These are phyloP conservation scores for Phytophthora capsici DNA, from an alignment of 352 stramenopile genomes.

Conservation along the genomic window DNA sequence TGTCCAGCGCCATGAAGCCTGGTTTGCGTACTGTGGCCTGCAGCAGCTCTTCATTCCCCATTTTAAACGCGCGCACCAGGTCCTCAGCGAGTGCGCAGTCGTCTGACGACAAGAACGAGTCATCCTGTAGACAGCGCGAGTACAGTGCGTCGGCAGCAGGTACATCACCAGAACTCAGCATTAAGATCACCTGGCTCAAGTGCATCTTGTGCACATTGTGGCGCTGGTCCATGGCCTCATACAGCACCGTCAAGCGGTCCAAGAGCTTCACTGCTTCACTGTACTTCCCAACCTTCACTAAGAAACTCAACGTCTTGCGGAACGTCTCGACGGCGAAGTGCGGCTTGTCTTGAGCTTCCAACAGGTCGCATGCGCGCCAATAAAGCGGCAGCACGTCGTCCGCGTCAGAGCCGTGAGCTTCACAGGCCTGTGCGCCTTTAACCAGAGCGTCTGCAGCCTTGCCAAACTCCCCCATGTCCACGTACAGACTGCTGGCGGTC, in stretches of 20 bases:
- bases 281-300: slow-evolving; percentile 64
- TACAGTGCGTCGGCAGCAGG: slow-evolving; percentile 79
- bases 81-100: slow-evolving; percentile 81
- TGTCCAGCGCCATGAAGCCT: slow-evolving; percentile 79
- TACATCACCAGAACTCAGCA: slow-evolving; percentile 65
- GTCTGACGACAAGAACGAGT: slow-evolving; percentile 75
- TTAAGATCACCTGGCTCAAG: slow-evolving; percentile 71
- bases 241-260: slow-evolving; percentile 59
- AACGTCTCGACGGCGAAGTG: slow-evolving; percentile 86
- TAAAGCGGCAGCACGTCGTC: slow-evolving; percentile 68
- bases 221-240: slow-evolving; percentile 68
- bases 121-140: slow-evolving; percentile 79
- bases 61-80: slow-evolving; percentile 79
- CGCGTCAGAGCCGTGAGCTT: slow-evolving; percentile 43
- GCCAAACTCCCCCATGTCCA: slow-evolving; percentile 84
- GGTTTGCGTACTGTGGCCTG: slow-evolving; percentile 79
- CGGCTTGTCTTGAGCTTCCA: slow-evolving; percentile 83
- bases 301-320: slow-evolving; percentile 77
- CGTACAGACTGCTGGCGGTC: slow-evolving; percentile 65
- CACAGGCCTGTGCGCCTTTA: slow-evolving; percentile 62
- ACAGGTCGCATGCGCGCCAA: slow-evolving; percentile 67
- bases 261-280: slow-evolving; percentile 55
- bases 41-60: slow-evolving; percentile 77
- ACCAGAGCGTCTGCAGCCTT: slow-evolving; percentile 82
- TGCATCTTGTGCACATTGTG: slow-evolving; percentile 80